A percentile compares a stretch with the other conserved stretches of the same genome.
Conservation (phyloP, 2,329 filamentous ascomycete genomes). For the Zymoseptoria tritici region DNA sequence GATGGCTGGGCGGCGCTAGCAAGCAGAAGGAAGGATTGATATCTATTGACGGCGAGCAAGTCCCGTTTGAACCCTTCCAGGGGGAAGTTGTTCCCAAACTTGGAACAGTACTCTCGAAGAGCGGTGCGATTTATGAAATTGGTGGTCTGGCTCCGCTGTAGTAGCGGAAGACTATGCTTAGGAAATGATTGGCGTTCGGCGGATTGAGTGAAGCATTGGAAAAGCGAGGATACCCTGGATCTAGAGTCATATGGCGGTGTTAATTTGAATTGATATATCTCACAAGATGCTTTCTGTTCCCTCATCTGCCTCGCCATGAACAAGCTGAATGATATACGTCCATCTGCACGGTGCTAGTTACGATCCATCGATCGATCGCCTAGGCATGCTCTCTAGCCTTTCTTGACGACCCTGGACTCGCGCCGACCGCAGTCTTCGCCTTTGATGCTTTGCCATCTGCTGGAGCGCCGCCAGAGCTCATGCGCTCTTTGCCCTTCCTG, state of each 20-base stretch:
- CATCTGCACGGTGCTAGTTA: not conserved
- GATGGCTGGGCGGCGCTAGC: conserved; percentile 25
- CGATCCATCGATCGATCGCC: not conserved
- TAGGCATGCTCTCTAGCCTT: not conserved
- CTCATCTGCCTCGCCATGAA: not conserved
- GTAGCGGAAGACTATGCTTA: not conserved
- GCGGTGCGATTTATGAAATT: conserved; percentile 62
- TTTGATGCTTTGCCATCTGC: conserved; percentile 1
- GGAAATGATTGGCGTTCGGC: not conserved
- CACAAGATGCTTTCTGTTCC: not conserved
- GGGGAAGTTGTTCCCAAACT: conserved; percentile 78
- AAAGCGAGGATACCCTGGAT: conserved; percentile 1
- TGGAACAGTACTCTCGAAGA: conserved; percentile 76
- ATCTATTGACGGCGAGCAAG: conserved; percentile 83
- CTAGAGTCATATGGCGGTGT: not conserved
- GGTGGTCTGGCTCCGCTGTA: conserved; percentile 16
- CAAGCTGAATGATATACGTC: not conserved
- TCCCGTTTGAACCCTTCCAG: conserved; percentile 86
- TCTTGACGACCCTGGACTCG: not conserved
- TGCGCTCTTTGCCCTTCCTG: conserved; percentile 21
- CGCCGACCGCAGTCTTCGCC: not conserved
- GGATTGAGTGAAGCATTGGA: not conserved
- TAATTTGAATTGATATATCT: not conserved
- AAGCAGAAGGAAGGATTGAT: conserved; percentile 70
- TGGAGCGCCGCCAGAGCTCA: conserved; percentile 8